phyloP scores from a whole-genome alignment of 192 early-diverging fungal genomes.

The Backusella luteola region DNA sequence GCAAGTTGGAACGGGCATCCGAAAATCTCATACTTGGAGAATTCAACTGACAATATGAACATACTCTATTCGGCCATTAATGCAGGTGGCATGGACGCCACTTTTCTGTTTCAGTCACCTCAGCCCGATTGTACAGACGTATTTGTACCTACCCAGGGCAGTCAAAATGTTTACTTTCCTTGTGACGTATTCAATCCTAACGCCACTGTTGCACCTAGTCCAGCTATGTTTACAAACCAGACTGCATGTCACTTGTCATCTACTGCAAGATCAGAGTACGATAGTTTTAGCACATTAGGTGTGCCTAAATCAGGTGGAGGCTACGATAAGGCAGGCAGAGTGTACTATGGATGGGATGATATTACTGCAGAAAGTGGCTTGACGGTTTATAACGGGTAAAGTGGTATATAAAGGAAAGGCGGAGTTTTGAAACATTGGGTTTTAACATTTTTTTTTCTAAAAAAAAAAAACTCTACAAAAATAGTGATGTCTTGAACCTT shows the following conservation, averaged over 20 bases:
- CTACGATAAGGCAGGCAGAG: conserved; percentile 33
- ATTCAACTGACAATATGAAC: conserved; percentile 27
- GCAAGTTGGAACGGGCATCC: conserved; percentile 26
- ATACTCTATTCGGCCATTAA: conserved; percentile 52
- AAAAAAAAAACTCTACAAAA: not conserved
- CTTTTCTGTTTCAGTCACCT: conserved; percentile 63
- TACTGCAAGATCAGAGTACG: conserved; percentile 14
- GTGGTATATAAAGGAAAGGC: not conserved
- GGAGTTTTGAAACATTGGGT: not conserved
- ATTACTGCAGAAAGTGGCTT: conserved; percentile 21
- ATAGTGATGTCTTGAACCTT: conserved; percentile 36
- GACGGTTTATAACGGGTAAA: conserved; percentile 34
- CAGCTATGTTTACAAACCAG: conserved; percentile 21
- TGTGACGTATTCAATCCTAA: conserved; percentile 32
- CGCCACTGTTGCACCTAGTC: conserved; percentile 20
- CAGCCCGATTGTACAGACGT: conserved; percentile 9
- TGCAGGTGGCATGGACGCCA: conserved; percentile 67
- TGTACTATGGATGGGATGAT: conserved; percentile 35
- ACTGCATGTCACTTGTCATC: conserved; percentile 31
- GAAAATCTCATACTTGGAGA: conserved; percentile 21
- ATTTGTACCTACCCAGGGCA: conserved; percentile 17
- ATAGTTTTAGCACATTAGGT: conserved; percentile 10
- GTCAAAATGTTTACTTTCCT: conserved; percentile 25
- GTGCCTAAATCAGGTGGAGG: conserved; percentile 16
- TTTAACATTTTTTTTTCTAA: not conserved